Base-by-base conservation (phyloP, 2,329 filamentous ascomycete genomes). In the Cercospora sp. region DNA sequence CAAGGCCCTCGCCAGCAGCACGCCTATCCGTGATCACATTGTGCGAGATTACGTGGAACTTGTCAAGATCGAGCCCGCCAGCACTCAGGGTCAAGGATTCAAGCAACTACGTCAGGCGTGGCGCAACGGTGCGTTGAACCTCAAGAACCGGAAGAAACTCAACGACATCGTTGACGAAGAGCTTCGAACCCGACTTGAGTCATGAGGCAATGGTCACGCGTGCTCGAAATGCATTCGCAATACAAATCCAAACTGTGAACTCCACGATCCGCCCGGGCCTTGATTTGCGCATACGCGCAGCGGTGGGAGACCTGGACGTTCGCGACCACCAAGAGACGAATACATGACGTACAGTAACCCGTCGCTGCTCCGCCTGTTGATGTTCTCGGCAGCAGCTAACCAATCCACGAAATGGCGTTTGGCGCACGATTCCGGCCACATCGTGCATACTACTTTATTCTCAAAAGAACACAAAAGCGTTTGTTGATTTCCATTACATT, bases 61-160 rank as follows among this genome's bases (percentile, higher is more conserved):
- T 57, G 85, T 87, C 63, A 82, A 82, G 69, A 77, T 76, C 32
- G 85, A 88, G 72, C 77, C 80, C 65, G 70, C 72, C 21, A 77
- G 78, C 65, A 71, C 77, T 61, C 79, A 82, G 37, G 72, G 74
- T 28, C 79, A 81, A 58, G 84, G 83, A 21, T 86, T 88, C 74
- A 80, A 81, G 68, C 82, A 84, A 70, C 78, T 88, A 60, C 82
- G 83, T 67, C 79, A 82, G 70, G 82, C 84, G 43, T 87, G 85
- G 83, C 80, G 82, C 70, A 85, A 87, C 78, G 84, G 83, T 61
- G 81, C 82, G 16, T 79, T 86, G 65, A 85, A 86, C 72, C 75
- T 85, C 75, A 84, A 83, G 77, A 89, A 85, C 75, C 83, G 86
- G 74, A 86, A 86, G 80, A 85, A 83, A 75, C 82, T 89, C 66